Percentiles rank a stretch among this genome's conserved stretches.
phyloP scores from a whole-genome alignment of 306 rosid species.

The Rubus idaeus region DNA sequence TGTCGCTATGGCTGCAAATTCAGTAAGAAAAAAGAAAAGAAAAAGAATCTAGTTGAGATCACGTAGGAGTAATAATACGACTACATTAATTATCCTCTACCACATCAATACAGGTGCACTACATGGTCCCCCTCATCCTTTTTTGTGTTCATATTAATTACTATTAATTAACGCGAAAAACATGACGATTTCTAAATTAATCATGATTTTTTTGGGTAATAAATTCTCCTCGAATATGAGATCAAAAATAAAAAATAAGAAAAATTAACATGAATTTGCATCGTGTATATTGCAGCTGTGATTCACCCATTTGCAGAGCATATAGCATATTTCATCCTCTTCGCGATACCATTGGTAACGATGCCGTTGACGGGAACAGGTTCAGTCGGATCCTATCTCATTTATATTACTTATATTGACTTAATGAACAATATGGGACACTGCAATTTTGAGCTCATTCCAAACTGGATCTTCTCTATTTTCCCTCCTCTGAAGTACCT shows the following conservation, averaged over 20 bases:
- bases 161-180: too few relatives aligned
- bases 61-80: too few relatives aligned
- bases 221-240: too few relatives aligned
- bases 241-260: too few relatives aligned
- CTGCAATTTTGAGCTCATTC: slow-evolving; percentile 48
- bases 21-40: background rate
- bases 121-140: too few relatives aligned
- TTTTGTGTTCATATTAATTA: too few relatives aligned
- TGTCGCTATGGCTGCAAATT: background rate
- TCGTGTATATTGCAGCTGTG: slow-evolving; percentile 37
- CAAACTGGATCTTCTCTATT: slow-evolving; percentile 37
- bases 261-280: background rate
- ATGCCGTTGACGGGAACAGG: background rate
- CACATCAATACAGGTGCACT: too few relatives aligned
- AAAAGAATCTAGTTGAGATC: too few relatives aligned
- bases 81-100: too few relatives aligned
- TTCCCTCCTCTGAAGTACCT: slow-evolving; percentile 48
- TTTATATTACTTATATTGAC: slow-evolving; percentile 32
- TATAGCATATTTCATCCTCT: slow-evolving; percentile 33
- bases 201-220: too few relatives aligned
- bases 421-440: slow-evolving; percentile 60
- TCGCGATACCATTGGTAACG: slow-evolving; percentile 36
- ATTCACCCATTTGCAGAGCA: slow-evolving; percentile 53
- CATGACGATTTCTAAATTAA: too few relatives aligned
- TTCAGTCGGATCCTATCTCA: slow-evolving; percentile 1